Evolutionary conservation across 2,329 filamentous ascomycete species (phyloP).

Genomic region (Phoma sp.): DNA sequence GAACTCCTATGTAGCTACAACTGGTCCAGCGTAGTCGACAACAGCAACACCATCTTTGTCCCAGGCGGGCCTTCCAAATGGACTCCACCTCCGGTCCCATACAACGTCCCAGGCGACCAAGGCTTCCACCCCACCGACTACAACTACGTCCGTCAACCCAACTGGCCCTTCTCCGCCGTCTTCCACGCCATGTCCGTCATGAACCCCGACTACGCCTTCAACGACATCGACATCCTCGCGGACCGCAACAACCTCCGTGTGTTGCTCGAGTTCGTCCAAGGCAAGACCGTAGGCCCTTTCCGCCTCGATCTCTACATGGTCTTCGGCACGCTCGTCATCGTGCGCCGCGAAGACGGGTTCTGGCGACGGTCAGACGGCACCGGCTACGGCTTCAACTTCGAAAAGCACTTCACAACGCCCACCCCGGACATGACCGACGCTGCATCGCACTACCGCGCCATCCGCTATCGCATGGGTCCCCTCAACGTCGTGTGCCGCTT

Average conservation of each 20-base stretch:
- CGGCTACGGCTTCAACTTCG: constrained; percentile 34
- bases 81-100: constrained; percentile 24
- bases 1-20: constrained; percentile 41
- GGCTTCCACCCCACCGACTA: constrained; percentile 34
- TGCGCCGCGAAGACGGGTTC: constrained; percentile 32
- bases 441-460: constrained; percentile 39
- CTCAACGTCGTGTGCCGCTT: constrained; percentile 35
- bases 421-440: constrained; percentile 31
- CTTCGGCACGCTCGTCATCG: constrained; percentile 34
- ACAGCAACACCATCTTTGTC: constrained; percentile 37
- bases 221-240: constrained; percentile 33
- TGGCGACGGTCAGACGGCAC: constrained; percentile 25
- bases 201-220: constrained; percentile 29
- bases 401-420: constrained; percentile 32
- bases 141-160: constrained; percentile 36
- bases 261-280: constrained; percentile 34
- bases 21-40: constrained; percentile 29
- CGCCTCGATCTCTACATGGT: constrained; percentile 32
- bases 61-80: constrained; percentile 36
- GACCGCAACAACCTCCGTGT: constrained; percentile 39
- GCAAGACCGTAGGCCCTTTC: constrained; percentile 32
- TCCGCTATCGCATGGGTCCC: constrained; percentile 35
- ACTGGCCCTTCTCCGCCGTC: constrained; percentile 33
- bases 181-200: constrained; percentile 33
- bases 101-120: constrained; percentile 24